phyloP scores from a whole-genome alignment of 2,329 filamentous ascomycete species.

The Botrytis cinerea region DNA sequence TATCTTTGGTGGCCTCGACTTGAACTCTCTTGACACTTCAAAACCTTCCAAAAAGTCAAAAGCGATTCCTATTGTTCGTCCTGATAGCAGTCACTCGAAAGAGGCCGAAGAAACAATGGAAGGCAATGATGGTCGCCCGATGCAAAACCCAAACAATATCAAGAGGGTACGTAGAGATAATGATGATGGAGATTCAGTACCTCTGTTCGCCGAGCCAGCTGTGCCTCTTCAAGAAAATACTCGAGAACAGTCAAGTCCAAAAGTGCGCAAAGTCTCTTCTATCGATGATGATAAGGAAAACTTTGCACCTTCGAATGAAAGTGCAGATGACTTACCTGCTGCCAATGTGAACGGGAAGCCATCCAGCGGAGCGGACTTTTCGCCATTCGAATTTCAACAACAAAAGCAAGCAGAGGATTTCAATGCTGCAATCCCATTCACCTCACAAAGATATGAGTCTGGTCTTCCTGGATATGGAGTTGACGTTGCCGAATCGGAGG shows the following conservation, averaged over 20 bases:
- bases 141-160: slow-evolving; percentile 65
- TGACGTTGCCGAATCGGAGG: slow-evolving; percentile 38
- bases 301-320: slow-evolving; percentile 31
- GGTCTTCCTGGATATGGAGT: slow-evolving; percentile 37
- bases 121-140: slow-evolving; percentile 61
- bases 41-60: slow-evolving; percentile 74
- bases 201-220: slow-evolving; percentile 67
- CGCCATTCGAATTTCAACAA: slow-evolving; percentile 61
- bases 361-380: slow-evolving; percentile 55
- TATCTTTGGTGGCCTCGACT: slow-evolving; percentile 71
- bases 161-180: slow-evolving; percentile 72
- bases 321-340: slow-evolving; percentile 24
- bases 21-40: slow-evolving; percentile 60
- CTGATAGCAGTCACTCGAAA: slow-evolving; percentile 54
- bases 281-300: slow-evolving; percentile 41
- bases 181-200: slow-evolving; percentile 70
- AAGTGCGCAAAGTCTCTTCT: slow-evolving; percentile 30
- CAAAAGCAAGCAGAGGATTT: slow-evolving; percentile 45
- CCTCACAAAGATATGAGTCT: slow-evolving; percentile 35
- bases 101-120: slow-evolving; percentile 48
- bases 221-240: slow-evolving; percentile 42
- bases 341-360: slow-evolving; percentile 45
- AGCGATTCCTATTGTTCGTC: slow-evolving; percentile 77
- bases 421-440: slow-evolving; percentile 42
- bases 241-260: slow-evolving; percentile 40